Base-by-base conservation (phyloP, 2,329 filamentous ascomycete genomes). In the Cladosporium sp. region DNA sequence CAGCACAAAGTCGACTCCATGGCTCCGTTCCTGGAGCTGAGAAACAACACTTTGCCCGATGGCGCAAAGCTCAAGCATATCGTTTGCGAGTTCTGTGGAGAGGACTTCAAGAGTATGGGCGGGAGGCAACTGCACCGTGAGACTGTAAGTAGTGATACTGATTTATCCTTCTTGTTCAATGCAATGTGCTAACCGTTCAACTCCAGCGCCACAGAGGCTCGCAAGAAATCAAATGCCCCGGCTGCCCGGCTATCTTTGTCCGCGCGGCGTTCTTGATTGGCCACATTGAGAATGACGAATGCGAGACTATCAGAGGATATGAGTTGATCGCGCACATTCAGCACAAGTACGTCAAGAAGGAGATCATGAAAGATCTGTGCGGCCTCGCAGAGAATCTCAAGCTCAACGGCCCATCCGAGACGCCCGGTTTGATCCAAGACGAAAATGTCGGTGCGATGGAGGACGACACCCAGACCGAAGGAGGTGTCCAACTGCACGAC, bases 211-310 rank as follows among this genome's bases (percentile, higher is more conserved):
- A 82, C 57, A 73, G 67, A 9, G 63, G 73, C 6, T 66, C 74
- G 5, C 79, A 81, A 54, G 67, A 74, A 38, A 67, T 83, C 43
- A 58, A 63, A 3, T 84, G 81, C 61, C 63, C 70, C 3, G 82
- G 80, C 56, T 84, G 81, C 60, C 58, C 64, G 4, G 54, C 60
- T 9, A 61, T 68, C 2, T 84, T 81, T 63, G 67, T 65, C 10
- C 70, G 71, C 9, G 79, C 79, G 0, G 66, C 71, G 6, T 67
- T 69, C 4, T 64, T 82, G 37, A 74, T 83, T 53, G 66, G 67
- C 13, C 81, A 84, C 58, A 71, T 83, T 16, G 80, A 84, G 59
- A 68, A 71, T 9, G 74, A 74, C 16, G 63, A 75, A 34, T 84
- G 81, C 60, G 44, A 57, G 0, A 64, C 63, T 2, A 76, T 82